Conservation (phyloP, 768 basidiomycete genomes). For the Podaxis pistillaris region DNA sequence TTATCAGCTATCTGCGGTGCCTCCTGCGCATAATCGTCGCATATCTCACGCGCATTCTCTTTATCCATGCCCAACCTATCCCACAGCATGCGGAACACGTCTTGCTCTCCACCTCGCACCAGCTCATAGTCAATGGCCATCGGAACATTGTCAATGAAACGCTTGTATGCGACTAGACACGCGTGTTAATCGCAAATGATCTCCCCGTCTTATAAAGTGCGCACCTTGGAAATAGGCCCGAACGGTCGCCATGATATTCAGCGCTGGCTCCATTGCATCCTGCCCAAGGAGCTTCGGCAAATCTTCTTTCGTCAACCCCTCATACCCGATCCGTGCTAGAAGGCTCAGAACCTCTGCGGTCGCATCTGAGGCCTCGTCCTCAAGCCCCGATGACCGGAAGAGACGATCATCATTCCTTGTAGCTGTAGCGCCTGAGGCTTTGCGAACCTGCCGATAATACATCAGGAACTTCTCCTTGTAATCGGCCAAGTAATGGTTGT, state of each 20-base stretch:
- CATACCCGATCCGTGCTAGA: conserved; percentile 28
- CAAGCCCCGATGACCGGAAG: no score
- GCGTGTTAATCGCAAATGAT: neutral
- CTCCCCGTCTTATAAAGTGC: neutral
- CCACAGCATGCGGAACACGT: conserved; percentile 45
- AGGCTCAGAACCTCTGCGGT: no score
- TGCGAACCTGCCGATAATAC: conserved; percentile 44
- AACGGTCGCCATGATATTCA: conserved; percentile 70
- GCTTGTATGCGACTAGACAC: conserved; percentile 53
- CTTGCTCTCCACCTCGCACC: conserved; percentile 47
- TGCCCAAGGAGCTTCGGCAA: conserved; percentile 48
- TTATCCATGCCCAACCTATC: conserved; percentile 52
- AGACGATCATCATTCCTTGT: no score
- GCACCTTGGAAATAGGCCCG: conserved; percentile 75
- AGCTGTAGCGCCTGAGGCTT: conserved; percentile 17
- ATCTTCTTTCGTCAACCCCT: conserved; percentile 37
- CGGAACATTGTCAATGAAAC: conserved; percentile 56
- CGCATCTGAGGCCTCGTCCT: no score
- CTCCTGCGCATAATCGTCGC: conserved; percentile 52
- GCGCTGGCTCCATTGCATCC: conserved; percentile 52
- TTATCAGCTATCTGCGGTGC: conserved; percentile 38
- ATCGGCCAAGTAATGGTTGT: conserved; percentile 48
- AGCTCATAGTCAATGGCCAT: conserved; percentile 55
- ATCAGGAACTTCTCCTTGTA: conserved; percentile 41
- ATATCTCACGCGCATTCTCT: conserved; percentile 43